Evolutionary conservation across 768 basidiomycete species (phyloP).

Genomic region (Boletus rubropictus): DNA sequence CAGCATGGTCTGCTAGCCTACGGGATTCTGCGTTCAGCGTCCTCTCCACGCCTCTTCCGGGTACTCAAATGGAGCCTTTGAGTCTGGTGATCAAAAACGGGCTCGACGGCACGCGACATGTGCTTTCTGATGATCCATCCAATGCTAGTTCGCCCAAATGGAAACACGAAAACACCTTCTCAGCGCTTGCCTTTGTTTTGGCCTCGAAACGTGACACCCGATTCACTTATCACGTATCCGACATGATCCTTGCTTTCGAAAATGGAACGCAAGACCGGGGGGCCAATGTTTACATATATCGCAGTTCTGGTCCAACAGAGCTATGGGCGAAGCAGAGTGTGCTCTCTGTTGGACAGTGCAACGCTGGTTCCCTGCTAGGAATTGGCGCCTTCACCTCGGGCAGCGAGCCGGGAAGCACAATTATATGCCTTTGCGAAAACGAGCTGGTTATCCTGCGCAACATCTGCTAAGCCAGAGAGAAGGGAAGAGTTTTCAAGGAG

Average conservation of each 20-base stretch:
- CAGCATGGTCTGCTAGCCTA: slow-evolving; percentile 37
- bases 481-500: slow-evolving; percentile 15
- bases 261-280: slow-evolving; percentile 60
- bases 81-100: slow-evolving; percentile 61
- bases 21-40: slow-evolving; percentile 41
- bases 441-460: slow-evolving; percentile 58
- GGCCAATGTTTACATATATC: slow-evolving; percentile 86
- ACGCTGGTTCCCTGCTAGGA: slow-evolving; percentile 72
- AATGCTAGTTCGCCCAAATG: slow-evolving; percentile 38
- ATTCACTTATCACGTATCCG: slow-evolving; percentile 68
- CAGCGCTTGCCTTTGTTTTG: slow-evolving; percentile 88
- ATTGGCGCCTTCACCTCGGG: slow-evolving; percentile 47
- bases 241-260: slow-evolving; percentile 77
- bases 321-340: slow-evolving; percentile 77
- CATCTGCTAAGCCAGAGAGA: slow-evolving; percentile 21
- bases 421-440: slow-evolving; percentile 74
- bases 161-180: slow-evolving; percentile 78
- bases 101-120: slow-evolving; percentile 66
- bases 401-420: slow-evolving; percentile 31
- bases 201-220: slow-evolving; percentile 88
- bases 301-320: slow-evolving; percentile 44
- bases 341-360: slow-evolving; percentile 64
- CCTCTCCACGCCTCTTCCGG: slow-evolving; percentile 71
- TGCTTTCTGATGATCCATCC: slow-evolving; percentile 32
- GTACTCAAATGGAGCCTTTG: slow-evolving; percentile 31